A percentile compares a stretch with the other conserved stretches of the same genome.
These are phyloP conservation scores for Leccinum ochraceum DNA, from an alignment of 768 basidiomycete species.

Conservation along the genomic window DNA sequence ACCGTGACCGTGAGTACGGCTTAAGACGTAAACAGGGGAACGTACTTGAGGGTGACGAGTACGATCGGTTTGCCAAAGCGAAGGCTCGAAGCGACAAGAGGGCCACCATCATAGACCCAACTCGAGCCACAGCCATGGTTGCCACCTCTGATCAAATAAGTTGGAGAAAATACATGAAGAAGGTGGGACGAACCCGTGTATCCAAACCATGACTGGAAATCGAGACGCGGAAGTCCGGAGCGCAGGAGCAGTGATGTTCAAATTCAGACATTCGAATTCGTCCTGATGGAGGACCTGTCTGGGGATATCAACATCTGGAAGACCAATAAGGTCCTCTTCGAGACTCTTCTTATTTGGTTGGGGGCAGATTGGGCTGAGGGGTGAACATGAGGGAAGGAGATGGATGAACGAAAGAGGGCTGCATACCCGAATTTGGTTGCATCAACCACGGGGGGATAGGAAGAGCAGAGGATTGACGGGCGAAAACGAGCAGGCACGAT, in stretches of 20 bases:
- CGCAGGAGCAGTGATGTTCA: constrained; percentile 78
- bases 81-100: constrained; percentile 69
- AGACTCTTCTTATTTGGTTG: constrained; percentile 50
- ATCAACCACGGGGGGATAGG: constrained; percentile 59
- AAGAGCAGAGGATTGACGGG: constrained; percentile 61
- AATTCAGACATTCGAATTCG: constrained; percentile 79
- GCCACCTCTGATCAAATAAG: constrained; percentile 54
- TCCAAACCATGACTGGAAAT: constrained; percentile 80
- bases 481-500: constrained; percentile 73
- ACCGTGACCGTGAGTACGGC: constrained; percentile 12
- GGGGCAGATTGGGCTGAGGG: constrained; percentile 70
- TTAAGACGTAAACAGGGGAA: constrained; percentile 22
- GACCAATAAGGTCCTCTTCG: constrained; percentile 65
- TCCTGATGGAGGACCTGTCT: constrained; percentile 58
- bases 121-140: constrained; percentile 72
- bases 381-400: constrained; percentile 7
- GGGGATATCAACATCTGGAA: constrained; percentile 53
- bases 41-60: constrained; percentile 76
- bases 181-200: constrained; percentile 66
- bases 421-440: constrained; percentile 68
- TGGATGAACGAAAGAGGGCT: constrained; percentile 9
- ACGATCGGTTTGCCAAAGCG: constrained; percentile 63
- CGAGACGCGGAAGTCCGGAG: constrained; percentile 52
- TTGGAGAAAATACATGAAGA: constrained; percentile 10
- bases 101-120: constrained; percentile 77